Evolutionary conservation across 75 land plant genomes (phyloP), one percentile per base, ranked within the genome.

Genomic region (Cupressus sempervirens): DNA sequence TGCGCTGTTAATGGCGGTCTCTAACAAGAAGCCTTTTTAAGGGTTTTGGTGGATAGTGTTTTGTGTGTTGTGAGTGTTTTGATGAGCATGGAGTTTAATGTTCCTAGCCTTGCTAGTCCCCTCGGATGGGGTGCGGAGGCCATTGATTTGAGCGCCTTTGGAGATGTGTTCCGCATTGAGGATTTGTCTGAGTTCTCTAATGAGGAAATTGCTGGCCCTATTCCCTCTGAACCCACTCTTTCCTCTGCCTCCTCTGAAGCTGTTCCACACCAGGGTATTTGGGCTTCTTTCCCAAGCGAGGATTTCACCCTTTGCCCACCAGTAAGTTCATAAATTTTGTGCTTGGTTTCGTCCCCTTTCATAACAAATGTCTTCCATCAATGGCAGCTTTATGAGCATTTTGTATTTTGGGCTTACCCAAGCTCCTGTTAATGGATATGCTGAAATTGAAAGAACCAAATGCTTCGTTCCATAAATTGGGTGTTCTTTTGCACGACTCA

Each of bases 131-230:
- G 74, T 72, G 14, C 32, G 79, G 85, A 52, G 40, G 20, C 48
- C 81, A 79, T 26, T 18, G 81, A 79, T 12, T 29, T 79, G 81
- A 32, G 46, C 29, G 7, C 43, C 56, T 40, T 88, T 43, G 86
- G 54, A 38, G 91, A 90, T 16, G 83, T 58, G 16, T 89, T 90
- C 82, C 91, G 83, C 81, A 90, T 90, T 74, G 91, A 89, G 50
- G 91, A 90, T 52, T 80, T 90, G 67, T 75, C 89, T 53, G 91
- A 90, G 58, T 90, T 90, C 84, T 86, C 91, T 65, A 89, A 89
- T 67, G 91, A 90, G 56, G 91, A 90, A 56, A 89, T 90, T 38
- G 91, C 88, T 15, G 91, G 91, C 3, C 91, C 91, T 13, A 90
- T 90, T 23, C 56, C 52, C n/a, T 82, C 62, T 9, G 67, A 62